These are phyloP conservation scores for Azolla pinnata DNA, from an alignment of 75 land plant genomes.

Conservation along the genomic window DNA sequence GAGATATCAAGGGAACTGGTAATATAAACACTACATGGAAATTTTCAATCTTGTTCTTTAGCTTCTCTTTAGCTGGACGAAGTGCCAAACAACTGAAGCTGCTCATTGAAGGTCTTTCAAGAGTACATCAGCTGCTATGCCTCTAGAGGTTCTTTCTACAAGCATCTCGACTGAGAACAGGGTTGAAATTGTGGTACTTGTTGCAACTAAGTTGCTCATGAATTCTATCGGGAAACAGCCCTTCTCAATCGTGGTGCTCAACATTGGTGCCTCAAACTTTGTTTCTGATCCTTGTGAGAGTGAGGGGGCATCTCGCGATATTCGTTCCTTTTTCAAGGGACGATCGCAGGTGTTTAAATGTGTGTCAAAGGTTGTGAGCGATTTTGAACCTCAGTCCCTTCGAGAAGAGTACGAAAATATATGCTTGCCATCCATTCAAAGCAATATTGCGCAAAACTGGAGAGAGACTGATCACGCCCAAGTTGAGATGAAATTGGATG, in stretches of 20 bases:
- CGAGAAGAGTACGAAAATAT: slow-evolving; percentile 7
- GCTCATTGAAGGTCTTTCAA: slow-evolving; percentile 19
- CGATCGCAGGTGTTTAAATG: not conserved
- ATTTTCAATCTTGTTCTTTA: too few relatives aligned
- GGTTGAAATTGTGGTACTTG: slow-evolving; percentile 16
- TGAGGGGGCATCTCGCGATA: slow-evolving; percentile 24
- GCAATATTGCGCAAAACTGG: not conserved
- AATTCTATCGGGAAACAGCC: slow-evolving; percentile 15
- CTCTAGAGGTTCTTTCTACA: slow-evolving; percentile 23
- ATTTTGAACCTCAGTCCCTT: slow-evolving; percentile 8
- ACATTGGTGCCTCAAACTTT: slow-evolving; percentile 39
- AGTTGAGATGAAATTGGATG: too few relatives aligned
- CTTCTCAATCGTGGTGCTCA: slow-evolving; percentile 30
- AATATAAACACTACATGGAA: too few relatives aligned
- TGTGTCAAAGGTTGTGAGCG: slow-evolving; percentile 6
- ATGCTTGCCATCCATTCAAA: not conserved
- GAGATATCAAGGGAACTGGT: slow-evolving; percentile 25
- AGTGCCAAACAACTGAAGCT: not conserved
- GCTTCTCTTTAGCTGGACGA: too few relatives aligned
- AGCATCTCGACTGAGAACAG: slow-evolving; percentile 20
- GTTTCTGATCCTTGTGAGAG: not conserved
- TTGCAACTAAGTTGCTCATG: slow-evolving; percentile 22
- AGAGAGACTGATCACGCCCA: not conserved
- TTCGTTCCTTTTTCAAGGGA: slow-evolving; percentile 21
- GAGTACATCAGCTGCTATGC: slow-evolving; percentile 32